Conservation (phyloP, 768 basidiomycete species). For the Agaricus subrufescens region DNA sequence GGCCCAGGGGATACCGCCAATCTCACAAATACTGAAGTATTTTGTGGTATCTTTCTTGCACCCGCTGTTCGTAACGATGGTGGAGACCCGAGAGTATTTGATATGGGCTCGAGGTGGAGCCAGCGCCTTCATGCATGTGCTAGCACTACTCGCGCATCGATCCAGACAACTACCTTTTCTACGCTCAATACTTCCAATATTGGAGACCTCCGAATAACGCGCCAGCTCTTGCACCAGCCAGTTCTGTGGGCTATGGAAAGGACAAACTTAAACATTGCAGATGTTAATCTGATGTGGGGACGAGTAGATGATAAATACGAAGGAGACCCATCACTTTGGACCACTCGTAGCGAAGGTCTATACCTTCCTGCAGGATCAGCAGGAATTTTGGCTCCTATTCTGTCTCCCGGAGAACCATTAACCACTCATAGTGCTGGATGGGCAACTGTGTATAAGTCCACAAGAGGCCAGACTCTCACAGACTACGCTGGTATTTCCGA, state of each 20-base stretch:
- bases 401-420: background rate
- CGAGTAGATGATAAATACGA: background rate
- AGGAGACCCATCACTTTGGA: background rate
- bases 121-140: constrained; percentile 17
- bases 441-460: background rate
- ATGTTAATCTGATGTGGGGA: background rate
- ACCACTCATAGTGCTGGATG: background rate
- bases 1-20: constrained; percentile 15
- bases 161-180: background rate
- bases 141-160: constrained; percentile 12
- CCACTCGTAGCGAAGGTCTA: background rate
- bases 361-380: constrained; percentile 1
- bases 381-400: background rate
- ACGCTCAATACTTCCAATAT: background rate
- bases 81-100: constrained; percentile 11
- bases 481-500: constrained; percentile 1
- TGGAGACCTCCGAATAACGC: background rate
- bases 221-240: background rate
- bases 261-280: background rate
- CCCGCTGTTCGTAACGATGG: constrained; percentile 15
- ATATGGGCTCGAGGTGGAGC: constrained; percentile 15
- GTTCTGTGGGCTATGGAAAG: constrained; percentile 1
- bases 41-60: constrained; percentile 13
- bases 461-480: background rate
- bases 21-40: constrained; percentile 15